Conservation (phyloP, 192 early-diverging fungal species). For the Obelidium mucronatum region DNA sequence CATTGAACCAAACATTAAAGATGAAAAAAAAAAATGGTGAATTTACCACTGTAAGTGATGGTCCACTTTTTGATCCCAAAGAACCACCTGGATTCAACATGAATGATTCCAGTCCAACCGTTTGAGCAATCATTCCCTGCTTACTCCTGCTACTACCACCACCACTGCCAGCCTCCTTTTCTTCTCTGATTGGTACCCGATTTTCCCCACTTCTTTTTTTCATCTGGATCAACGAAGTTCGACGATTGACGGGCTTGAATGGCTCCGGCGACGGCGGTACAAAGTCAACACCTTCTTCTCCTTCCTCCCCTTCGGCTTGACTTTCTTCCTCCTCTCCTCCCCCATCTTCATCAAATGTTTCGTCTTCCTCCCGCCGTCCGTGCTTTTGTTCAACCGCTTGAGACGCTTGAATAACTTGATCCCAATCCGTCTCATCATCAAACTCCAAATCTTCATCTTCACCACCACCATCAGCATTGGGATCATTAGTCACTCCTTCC, state of each 20-base stretch:
- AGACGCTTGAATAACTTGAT: background rate
- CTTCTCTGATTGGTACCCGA: no score
- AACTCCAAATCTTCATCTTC: background rate
- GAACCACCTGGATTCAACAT: background rate
- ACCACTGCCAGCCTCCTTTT: background rate
- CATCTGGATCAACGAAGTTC: background rate
- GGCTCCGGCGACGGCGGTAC: background rate
- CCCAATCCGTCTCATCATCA: background rate
- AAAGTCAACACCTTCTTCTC: background rate
- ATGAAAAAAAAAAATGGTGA: no score
- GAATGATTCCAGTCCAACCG: slow-evolving; percentile 13
- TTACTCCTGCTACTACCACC: slow-evolving; percentile 2
- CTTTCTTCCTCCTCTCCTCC: slow-evolving; percentile 19
- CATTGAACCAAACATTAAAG: no score
- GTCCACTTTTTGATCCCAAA: background rate
- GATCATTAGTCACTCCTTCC: background rate
- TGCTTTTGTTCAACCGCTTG: background rate
- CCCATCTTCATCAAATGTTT: background rate
- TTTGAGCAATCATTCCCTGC: background rate
- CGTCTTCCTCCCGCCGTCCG: background rate
- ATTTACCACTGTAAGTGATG: background rate
- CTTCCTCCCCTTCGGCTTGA: background rate
- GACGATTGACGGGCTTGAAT: background rate
- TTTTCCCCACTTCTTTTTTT: background rate
- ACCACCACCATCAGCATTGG: background rate